Evolutionary conservation across 768 basidiomycete species (phyloP).

Genomic region (Ramaria sp.): DNA sequence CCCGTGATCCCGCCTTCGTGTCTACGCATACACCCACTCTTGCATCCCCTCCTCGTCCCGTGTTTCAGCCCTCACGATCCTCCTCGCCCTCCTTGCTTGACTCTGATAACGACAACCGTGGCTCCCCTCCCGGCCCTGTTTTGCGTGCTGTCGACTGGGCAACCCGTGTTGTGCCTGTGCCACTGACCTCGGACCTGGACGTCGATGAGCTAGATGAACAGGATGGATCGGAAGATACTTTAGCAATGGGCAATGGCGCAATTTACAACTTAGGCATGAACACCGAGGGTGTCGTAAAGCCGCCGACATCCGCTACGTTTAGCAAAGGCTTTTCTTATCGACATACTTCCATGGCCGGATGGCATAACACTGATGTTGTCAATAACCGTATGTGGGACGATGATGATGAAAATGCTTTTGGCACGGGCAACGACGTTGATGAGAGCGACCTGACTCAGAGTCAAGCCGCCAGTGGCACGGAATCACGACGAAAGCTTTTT

Average conservation of each 20-base stretch:
- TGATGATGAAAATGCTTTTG: background rate
- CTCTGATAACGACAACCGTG: background rate
- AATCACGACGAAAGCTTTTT: background rate
- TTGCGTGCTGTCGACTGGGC: slow-evolving; percentile 8
- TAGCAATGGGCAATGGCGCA: background rate
- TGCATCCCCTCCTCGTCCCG: background rate
- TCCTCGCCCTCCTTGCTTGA: background rate
- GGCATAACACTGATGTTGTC: background rate
- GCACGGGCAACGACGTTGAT: background rate
- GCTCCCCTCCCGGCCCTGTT: slow-evolving; percentile 3
- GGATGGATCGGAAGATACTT: background rate
- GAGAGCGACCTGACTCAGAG: background rate
- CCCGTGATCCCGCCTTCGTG: background rate
- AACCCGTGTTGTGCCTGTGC: background rate
- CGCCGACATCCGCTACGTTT: background rate
- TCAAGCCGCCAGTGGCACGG: background rate
- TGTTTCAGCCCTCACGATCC: background rate
- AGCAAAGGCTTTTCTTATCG: background rate
- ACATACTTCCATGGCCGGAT: background rate
- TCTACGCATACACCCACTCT: background rate
- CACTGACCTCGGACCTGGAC: background rate
- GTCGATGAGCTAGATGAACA: background rate
- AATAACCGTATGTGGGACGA: background rate
- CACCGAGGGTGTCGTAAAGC: background rate
- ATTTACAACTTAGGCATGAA: background rate